Base-by-base conservation (phyloP, 331 rosid species). In the Arachis monticola region DNA sequence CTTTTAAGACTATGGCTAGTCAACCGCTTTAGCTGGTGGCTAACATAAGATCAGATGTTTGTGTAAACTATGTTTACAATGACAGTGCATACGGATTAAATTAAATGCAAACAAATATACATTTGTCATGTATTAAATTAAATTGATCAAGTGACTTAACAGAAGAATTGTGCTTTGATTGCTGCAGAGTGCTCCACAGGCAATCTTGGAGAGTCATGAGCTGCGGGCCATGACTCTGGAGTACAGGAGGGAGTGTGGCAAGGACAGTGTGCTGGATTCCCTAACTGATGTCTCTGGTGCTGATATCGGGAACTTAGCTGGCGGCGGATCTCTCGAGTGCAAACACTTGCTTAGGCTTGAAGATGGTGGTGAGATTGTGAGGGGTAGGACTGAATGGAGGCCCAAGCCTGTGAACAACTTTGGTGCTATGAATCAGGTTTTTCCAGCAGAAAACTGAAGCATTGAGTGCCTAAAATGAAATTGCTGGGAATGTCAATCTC, bases 221-320 rank as follows among this genome's bases (percentile, higher is more conserved):
- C 89, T 95, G 22, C 72, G 81, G 12, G 44, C 90, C 47, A 22
- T 95, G 89, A 87, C 93, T 13, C 69, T 95, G 89, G 97, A 95
- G 87, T 95, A 95, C 66, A 85, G 99, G 82, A 88, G 97, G 84
- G 99, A 95, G 68, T 95, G 99, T 45, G 97, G 93, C 55, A 88
- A 82, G 85, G 92, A 90, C 84, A 92, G 92, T 64, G 89, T 88
- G 80, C 89, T 95, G 73, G 88, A 84, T 85, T 95, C 99, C 67
- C 80, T 92, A 17, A 85, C 97, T 1, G 86, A 87, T 0, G 85
- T 86, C 70, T 83, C 97, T 11, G 77, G 77, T 60, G 82, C 88
- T 7, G 88, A 78, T 38, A 57, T 82, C 4, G 91, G 89, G 22
- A 76, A 75, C 47, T 45, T 86, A 83, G 88, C 80, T 9, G 85